Evolutionary conservation across 2,329 filamentous ascomycete species (phyloP).

Genomic region (Pseudogymnoascus sp.): DNA sequence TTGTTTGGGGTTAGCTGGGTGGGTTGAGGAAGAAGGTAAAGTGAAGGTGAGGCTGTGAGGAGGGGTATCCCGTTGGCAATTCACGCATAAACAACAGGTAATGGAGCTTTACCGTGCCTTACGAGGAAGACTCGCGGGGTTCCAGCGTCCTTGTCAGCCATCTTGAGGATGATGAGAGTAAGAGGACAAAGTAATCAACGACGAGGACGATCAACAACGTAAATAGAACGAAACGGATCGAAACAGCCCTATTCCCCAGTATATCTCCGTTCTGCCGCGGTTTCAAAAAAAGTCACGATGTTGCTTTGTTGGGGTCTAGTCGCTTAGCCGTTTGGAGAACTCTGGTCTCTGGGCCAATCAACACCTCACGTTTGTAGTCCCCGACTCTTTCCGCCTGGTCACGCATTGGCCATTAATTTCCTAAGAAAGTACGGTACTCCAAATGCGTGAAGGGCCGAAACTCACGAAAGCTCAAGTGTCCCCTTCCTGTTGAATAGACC

Average conservation of each 20-base stretch:
- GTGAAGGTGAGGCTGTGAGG: background rate
- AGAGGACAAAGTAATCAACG: background rate
- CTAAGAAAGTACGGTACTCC: background rate
- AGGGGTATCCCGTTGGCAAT: background rate
- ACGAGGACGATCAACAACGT: background rate
- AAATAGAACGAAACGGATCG: background rate
- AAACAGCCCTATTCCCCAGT: background rate
- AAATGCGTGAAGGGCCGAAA: background rate
- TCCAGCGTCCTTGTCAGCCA: conserved; percentile 1
- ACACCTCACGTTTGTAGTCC: background rate
- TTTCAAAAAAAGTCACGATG: background rate
- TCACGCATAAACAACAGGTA: background rate
- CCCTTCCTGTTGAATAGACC: background rate
- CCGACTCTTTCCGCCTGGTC: background rate
- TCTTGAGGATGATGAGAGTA: background rate
- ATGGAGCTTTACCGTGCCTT: conserved; percentile 57
- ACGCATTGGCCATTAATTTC: background rate
- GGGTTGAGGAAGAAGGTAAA: background rate
- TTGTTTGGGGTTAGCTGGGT: background rate
- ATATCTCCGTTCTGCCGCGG: background rate
- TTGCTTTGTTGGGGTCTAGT: background rate
- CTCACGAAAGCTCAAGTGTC: background rate
- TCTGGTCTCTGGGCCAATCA: background rate
- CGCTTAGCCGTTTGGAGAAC: background rate
- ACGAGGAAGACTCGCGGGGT: conserved; percentile 73